Conservation (phyloP, 164 flowering plant species). For the Buxus sempervirens region DNA sequence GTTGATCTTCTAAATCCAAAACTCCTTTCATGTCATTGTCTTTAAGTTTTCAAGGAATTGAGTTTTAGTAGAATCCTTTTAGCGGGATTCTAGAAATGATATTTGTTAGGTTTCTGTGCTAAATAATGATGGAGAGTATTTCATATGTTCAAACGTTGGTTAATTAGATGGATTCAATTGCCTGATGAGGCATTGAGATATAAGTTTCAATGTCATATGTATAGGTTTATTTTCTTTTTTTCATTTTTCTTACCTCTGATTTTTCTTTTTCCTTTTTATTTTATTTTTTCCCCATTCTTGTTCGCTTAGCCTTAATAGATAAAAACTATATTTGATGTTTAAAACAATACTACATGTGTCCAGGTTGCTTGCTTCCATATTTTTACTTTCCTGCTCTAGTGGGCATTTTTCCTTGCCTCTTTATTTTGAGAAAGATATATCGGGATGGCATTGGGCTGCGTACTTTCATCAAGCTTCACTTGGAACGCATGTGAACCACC, state of each 20-base stretch:
- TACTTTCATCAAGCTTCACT: conserved; percentile 95
- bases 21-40: not conserved
- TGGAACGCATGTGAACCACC: conserved; percentile 59
- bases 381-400: conserved; percentile 42
- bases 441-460: conserved; percentile 74
- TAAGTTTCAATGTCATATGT: no score
- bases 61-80: not conserved
- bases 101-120: not conserved
- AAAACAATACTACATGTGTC: conserved; percentile 54
- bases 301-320: not conserved
- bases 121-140: no score
- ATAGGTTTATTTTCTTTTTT: not conserved
- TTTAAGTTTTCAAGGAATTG: no score
- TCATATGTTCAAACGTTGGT: not conserved
- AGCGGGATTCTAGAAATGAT: not conserved
- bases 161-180: not conserved
- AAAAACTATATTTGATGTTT: not conserved
- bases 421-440: conserved; percentile 36
- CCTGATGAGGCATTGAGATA: not conserved
- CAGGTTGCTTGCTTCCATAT: conserved; percentile 60
- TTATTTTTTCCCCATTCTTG: no score
- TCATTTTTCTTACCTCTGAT: no score
- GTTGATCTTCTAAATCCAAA: no score
- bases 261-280: no score
- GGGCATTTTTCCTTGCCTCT: conserved; percentile 33